These are phyloP conservation scores for Aspergillus leporis DNA, from an alignment of 495 filamentous ascomycete genomes.

Conservation along the genomic window DNA sequence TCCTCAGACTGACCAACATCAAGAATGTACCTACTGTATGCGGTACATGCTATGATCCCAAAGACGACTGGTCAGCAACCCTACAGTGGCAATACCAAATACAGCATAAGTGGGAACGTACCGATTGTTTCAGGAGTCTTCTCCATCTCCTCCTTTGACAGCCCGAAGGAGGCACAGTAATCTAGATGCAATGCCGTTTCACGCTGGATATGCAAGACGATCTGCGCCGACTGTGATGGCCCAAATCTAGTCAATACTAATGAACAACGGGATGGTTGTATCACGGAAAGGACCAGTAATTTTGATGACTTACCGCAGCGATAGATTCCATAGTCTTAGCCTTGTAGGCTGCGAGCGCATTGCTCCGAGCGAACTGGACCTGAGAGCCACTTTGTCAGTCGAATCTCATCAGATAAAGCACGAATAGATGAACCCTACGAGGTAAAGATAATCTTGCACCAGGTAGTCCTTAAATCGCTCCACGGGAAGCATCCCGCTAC, in stretches of 20 bases:
- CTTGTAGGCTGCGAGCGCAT: slow-evolving; percentile 83
- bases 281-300: not conserved
- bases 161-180: slow-evolving; percentile 78
- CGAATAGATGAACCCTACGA: slow-evolving; percentile 51
- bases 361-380: slow-evolving; percentile 84
- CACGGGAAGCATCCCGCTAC: slow-evolving; percentile 67
- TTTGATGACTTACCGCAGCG: slow-evolving; percentile 49
- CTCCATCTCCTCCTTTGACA: slow-evolving; percentile 75
- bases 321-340: slow-evolving; percentile 72
- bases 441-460: slow-evolving; percentile 85
- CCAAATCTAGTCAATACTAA: not conserved
- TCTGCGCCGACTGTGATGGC: slow-evolving; percentile 59
- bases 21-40: slow-evolving; percentile 72
- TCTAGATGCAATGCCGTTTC: slow-evolving; percentile 80
- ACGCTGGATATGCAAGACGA: slow-evolving; percentile 70
- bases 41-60: slow-evolving; percentile 40
- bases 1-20: slow-evolving; percentile 86
- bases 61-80: slow-evolving; percentile 23
- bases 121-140: slow-evolving; percentile 71
- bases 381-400: slow-evolving; percentile 28
- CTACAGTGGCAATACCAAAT: slow-evolving; percentile 35
- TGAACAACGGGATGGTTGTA: not conserved
- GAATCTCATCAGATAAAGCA: not conserved
- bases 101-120: slow-evolving; percentile 31
- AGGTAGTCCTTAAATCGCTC: slow-evolving; percentile 83